Conservation (phyloP, 2,329 filamentous ascomycete species). For the Neobulgaria alba region DNA sequence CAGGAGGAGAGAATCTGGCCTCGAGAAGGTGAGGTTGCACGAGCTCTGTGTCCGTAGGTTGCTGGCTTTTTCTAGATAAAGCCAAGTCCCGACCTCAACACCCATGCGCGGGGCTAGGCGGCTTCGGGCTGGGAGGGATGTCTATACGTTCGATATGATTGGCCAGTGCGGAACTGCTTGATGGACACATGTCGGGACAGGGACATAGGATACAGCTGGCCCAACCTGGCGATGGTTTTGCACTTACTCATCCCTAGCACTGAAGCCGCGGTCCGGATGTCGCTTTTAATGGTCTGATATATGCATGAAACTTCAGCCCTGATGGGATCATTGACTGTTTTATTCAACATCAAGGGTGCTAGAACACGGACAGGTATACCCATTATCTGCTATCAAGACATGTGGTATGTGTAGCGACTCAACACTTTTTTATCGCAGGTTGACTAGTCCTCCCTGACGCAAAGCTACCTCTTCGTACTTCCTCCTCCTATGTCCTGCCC, state of each 20-base stretch:
- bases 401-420: too few species aligned
- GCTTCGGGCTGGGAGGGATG: too few species aligned
- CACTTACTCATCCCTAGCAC: too few species aligned
- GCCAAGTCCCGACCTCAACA: slow-evolving; percentile 2
- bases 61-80: slow-evolving; percentile 1
- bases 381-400: too few species aligned
- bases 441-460: background rate
- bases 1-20: background rate
- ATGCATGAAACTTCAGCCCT: background rate
- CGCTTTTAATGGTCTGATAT: background rate
- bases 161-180: background rate
- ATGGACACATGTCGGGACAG: background rate
- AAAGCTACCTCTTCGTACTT: slow-evolving; percentile 42
- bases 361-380: too few species aligned
- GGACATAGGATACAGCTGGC: too few species aligned
- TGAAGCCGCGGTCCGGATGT: background rate
- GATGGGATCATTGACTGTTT: background rate
- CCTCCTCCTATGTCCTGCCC: slow-evolving; percentile 72
- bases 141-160: background rate
- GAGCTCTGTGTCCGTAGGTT: too few species aligned
- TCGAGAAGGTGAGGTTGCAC: background rate
- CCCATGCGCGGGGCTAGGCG: too few species aligned
- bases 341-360: too few species aligned
- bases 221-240: background rate
- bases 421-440: background rate